These are phyloP conservation scores for Erigeron philadelphicus DNA, from an alignment of 140 eudicot species.

Conservation along the genomic window DNA sequence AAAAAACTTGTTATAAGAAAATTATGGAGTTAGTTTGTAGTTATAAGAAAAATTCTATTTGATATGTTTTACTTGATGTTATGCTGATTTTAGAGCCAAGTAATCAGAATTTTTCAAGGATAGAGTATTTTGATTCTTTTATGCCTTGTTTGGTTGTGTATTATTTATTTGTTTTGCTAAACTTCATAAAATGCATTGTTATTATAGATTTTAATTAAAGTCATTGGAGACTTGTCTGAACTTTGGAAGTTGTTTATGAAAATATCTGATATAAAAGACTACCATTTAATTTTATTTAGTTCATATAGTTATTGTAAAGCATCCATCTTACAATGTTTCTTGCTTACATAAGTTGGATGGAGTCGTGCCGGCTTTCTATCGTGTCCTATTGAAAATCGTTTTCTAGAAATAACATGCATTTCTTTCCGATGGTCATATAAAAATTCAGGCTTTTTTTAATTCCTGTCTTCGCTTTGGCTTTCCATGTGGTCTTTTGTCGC, in stretches of 20 bases:
- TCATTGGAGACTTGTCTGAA: constrained; percentile 8
- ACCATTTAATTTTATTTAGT: not conserved
- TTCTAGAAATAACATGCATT: not conserved
- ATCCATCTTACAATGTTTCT: not conserved
- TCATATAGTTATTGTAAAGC: not conserved
- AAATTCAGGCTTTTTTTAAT: not conserved
- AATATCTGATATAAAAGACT: not conserved
- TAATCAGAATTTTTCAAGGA: not conserved
- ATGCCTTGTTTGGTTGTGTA: not conserved
- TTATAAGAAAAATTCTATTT: no score
- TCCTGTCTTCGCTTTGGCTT: not conserved
- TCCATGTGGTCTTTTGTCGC: not conserved
- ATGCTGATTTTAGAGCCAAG: not conserved
- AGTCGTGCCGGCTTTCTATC: not conserved
- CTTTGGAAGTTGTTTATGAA: not conserved
- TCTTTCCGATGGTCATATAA: not conserved
- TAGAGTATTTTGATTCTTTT: not conserved
- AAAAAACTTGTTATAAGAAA: not conserved
- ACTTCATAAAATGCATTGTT: constrained; percentile 1
- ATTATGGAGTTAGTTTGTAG: not conserved
- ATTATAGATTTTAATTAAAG: not conserved
- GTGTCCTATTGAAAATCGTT: not conserved
- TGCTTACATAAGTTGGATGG: not conserved
- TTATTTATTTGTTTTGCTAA: not conserved
- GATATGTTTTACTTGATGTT: not conserved